These are phyloP conservation scores for Elaeis guineensis DNA, from an alignment of 176 grass and related monocot species.

Conservation along the genomic window DNA sequence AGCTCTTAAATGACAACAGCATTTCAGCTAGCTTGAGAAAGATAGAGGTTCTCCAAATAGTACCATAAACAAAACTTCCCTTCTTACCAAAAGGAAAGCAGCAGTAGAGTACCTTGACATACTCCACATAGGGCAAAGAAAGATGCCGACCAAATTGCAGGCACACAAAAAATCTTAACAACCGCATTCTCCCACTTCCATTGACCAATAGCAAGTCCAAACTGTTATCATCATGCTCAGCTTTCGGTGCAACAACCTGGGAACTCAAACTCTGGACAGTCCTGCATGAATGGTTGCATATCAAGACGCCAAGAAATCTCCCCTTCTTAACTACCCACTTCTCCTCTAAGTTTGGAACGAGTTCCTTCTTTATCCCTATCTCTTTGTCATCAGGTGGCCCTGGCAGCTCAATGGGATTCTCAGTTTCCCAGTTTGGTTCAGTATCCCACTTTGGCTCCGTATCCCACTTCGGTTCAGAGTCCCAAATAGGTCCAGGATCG, in stretches of 20 bases:
- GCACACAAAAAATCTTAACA: conserved; percentile 85
- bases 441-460: conserved; percentile 63
- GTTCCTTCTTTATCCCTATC: conserved; percentile 38
- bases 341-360: conserved; percentile 92
- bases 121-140: conserved; percentile 91
- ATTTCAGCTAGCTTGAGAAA: no score
- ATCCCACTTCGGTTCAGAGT: conserved; percentile 80
- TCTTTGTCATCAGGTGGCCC: conserved; percentile 35
- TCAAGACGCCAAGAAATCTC: conserved; percentile 80
- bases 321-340: conserved; percentile 93
- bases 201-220: conserved; percentile 86
- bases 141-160: conserved; percentile 86
- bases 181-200: conserved; percentile 76
- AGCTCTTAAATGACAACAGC: background rate
- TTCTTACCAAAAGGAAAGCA: background rate
- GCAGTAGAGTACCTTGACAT: conserved; percentile 63
- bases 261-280: conserved; percentile 98
- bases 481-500: conserved; percentile 92
- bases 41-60: no score
- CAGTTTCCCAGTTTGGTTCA: conserved; percentile 57
- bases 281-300: conserved; percentile 93
- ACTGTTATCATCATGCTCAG: conserved; percentile 79
- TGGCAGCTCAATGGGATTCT: conserved; percentile 56
- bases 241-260: conserved; percentile 79
- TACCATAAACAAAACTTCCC: no score